These are phyloP conservation scores for Discostella pseudostelligera DNA, from an alignment of 108 stramenopile species.

Conservation along the genomic window DNA sequence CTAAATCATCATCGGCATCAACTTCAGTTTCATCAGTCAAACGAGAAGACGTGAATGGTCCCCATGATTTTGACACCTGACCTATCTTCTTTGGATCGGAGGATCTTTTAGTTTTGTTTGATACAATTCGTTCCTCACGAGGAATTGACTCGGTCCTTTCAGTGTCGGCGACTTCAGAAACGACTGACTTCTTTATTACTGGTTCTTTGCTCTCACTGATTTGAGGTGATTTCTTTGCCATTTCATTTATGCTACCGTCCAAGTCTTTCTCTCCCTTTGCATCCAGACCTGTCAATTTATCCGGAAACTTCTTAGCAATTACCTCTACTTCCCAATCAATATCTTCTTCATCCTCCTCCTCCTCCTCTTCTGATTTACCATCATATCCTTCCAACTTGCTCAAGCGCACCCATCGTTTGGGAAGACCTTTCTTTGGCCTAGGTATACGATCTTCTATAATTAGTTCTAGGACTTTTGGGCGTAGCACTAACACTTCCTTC, in stretches of 20 bases:
- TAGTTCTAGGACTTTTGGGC: constrained; percentile 56
- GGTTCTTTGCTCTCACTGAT: neutral
- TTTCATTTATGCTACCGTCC: neutral
- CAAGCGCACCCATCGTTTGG: constrained; percentile 58
- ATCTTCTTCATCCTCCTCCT: constrained; percentile 38
- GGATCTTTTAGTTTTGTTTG: neutral
- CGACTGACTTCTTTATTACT: neutral
- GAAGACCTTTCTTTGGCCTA: constrained; percentile 59
- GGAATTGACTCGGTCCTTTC: neutral
- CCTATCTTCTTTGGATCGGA: neutral
- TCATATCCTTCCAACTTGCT: constrained; percentile 14
- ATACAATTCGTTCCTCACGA: constrained; percentile 1
- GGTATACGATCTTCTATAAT: constrained; percentile 57
- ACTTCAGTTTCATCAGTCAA: neutral
- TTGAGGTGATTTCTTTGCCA: constrained; percentile 2
- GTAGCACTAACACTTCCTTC: constrained; percentile 47
- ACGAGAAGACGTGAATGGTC: constrained; percentile 30
- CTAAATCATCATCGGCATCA: neutral
- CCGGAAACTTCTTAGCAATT: constrained; percentile 2
- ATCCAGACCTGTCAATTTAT: constrained; percentile 2
- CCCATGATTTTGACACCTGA: constrained; percentile 25
- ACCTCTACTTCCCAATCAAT: constrained; percentile 41
- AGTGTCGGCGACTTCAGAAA: neutral
- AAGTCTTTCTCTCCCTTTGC: constrained; percentile 1
- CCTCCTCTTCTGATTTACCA: constrained; percentile 27